These are phyloP conservation scores for Trichoderma gamsii DNA, from an alignment of 495 filamentous ascomycete genomes.

Conservation along the genomic window DNA sequence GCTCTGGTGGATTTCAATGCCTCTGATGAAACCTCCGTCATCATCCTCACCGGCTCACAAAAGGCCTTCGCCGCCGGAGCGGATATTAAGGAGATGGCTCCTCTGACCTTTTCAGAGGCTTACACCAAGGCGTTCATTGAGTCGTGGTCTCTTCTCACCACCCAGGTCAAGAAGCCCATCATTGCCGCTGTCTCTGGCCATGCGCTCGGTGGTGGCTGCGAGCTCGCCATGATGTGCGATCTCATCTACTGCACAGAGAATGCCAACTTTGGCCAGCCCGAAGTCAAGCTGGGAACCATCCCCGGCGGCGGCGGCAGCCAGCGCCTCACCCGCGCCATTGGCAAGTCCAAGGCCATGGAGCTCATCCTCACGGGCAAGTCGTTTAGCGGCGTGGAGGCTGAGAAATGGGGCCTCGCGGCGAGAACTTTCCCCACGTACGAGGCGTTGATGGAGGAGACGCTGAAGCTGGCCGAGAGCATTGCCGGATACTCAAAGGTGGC, in stretches of 20 bases:
- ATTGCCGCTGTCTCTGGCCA: slow-evolving; percentile 92
- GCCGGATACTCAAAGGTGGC: slow-evolving; percentile 73
- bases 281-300: slow-evolving; percentile 89
- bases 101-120: slow-evolving; percentile 76
- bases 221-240: slow-evolving; percentile 96
- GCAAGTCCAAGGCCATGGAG: slow-evolving; percentile 91
- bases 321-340: slow-evolving; percentile 78
- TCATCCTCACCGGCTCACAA: slow-evolving; percentile 80
- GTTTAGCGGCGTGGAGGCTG: slow-evolving; percentile 76
- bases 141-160: slow-evolving; percentile 79
- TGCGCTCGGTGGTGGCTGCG: slow-evolving; percentile 90
- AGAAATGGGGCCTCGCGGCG: slow-evolving; percentile 84
- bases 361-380: slow-evolving; percentile 80
- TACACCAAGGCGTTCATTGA: slow-evolving; percentile 89
- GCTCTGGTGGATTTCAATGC: slow-evolving; percentile 68
- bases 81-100: slow-evolving; percentile 98
- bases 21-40: slow-evolving; percentile 62
- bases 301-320: slow-evolving; percentile 90
- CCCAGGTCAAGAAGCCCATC: slow-evolving; percentile 78
- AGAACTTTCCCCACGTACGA: slow-evolving; percentile 75
- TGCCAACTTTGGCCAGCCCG: slow-evolving; percentile 91
- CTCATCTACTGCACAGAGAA: slow-evolving; percentile 79
- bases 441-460: slow-evolving; percentile 67
- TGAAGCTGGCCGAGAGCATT: slow-evolving; percentile 83
- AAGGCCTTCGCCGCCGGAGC: slow-evolving; percentile 93